Base-by-base conservation (phyloP, 371 early-diverging fungal species). In the Globomyces sp. region DNA sequence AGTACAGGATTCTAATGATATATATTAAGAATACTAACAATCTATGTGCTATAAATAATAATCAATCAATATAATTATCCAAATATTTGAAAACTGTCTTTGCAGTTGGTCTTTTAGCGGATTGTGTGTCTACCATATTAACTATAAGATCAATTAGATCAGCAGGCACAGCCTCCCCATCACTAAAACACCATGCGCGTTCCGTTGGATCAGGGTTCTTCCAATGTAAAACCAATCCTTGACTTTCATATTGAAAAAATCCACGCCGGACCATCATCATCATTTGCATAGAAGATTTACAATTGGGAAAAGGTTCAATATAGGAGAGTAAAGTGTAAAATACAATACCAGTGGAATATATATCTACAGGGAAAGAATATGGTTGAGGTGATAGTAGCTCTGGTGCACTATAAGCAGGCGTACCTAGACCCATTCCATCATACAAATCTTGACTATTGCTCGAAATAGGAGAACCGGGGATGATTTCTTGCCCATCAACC, bases 281-380 rank as follows among this genome's bases (percentile, higher is more conserved):
- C 72, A 75, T 68, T 59, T 67, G 70, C 40, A 74, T 70, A 24
- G 71, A 52, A n/a, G 71, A 62, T 49, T 75, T 78, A 34, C 81
- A 68, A 11, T 74, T 70, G 46, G 76, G 67, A 67, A 87, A 92
- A 1, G 92, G 92, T 59, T 87, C 86, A 11, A 68, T 70, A 0
- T 86, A 89, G 47, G 87, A 83, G 58, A 89, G 74, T 65, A 91
- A 74, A 37, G 89, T 83, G 70, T 85, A 93, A 9, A 95, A 78
- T 4, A 92, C 87, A 13, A 87, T 88, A 8, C 93, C 93, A 4
- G 89, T 71, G n/a, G 89, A 86, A 69, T 88, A 92, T 0, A 92
- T 75, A 70, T 92, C 93, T 46, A 86, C 76, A 44, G 80, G 71
- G 63, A 75, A 77, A 42, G 72, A 70, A 73, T 85, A 85, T n/a